These are phyloP conservation scores for Stagonosporopsis vannaccii DNA, from an alignment of 2,329 filamentous ascomycete genomes.

Conservation along the genomic window DNA sequence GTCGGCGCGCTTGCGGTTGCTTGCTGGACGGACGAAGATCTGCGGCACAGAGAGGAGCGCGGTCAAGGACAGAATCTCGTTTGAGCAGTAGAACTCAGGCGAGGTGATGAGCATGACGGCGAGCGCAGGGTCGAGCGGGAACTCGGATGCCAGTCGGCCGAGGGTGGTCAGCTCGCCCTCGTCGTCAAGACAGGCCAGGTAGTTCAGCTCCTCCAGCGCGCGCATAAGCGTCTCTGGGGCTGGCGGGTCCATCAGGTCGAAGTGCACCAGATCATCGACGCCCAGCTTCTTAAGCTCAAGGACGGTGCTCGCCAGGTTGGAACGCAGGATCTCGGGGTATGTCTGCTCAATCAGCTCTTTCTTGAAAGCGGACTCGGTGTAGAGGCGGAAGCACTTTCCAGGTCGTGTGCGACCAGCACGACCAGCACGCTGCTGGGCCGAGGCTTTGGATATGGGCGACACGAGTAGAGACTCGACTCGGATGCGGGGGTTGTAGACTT, in stretches of 20 bases:
- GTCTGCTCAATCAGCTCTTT: conserved; percentile 98
- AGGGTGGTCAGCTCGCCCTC: conserved; percentile 90
- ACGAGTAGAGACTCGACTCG: conserved; percentile 97
- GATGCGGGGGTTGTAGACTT: conserved; percentile 97
- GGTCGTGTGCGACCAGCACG: conserved; percentile 98
- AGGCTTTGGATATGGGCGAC: conserved; percentile 96
- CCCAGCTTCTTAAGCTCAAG: conserved; percentile 97
- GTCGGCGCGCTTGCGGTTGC: conserved; percentile 87
- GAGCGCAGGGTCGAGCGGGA: conserved; percentile 90
- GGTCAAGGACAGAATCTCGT: conserved; percentile 95
- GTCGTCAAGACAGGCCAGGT: conserved; percentile 93
- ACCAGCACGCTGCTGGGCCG: conserved; percentile 95
- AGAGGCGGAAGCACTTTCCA: conserved; percentile 97
- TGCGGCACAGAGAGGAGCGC: conserved; percentile 93
- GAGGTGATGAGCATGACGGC: conserved; percentile 98
- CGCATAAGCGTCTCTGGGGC: conserved; percentile 99
- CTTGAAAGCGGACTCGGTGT: conserved; percentile 95
- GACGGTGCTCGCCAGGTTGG: conserved; percentile 93
- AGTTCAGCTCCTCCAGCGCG: conserved; percentile 96
- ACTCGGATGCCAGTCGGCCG: conserved; percentile 88
- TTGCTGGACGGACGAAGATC: conserved; percentile 87
- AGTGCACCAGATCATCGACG: conserved; percentile 94
- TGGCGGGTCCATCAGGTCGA: conserved; percentile 98
- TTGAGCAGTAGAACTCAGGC: conserved; percentile 98
- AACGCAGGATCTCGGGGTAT: conserved; percentile 92